Base-by-base conservation (phyloP, 352 stramenopile species). In the Thalassiosira mediterranea region DNA sequence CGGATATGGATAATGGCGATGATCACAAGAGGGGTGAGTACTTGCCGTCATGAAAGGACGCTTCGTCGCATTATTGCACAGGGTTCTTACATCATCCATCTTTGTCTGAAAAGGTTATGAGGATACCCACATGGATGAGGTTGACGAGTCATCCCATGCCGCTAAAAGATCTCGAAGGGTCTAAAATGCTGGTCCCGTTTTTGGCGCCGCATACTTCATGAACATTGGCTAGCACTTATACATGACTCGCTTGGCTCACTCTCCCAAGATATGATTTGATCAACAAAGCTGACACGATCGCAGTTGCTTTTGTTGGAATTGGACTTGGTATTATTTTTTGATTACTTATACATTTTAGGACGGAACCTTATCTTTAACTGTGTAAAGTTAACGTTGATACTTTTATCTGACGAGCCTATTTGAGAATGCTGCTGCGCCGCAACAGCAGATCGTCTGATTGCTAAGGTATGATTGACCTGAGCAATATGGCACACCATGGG, bases 21-120 rank as follows among this genome's bases (percentile, higher is more conserved):
- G 48, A 65, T 49, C 59, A 72, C 42, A 83, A 83, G 46, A 79
- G 75, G 56, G 49, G 75, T 83, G 49, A 76, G 65, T 59, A 65
- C 47, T 61, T 44, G 3, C 8, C 8, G 53, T 65, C 1, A 23
- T 44, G 21, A 11, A n/a, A n/a, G n/a, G n/a, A n/a, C n/a, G n/a
- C 13, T 34, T 29, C 34, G 0, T 11, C 37, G 13, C 37, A 31
- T 53, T 40, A 10, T 19, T 56, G 29, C 7, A 3, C 25, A 37
- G n/a, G n/a, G n/a, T n/a, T 70, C 57, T 44, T 19, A 53, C 17
- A 19, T 42, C 34, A 40, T 49, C 37, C 47, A 17, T 58, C 11
- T 59, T 46, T 2, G 44, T 47, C 23, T 49, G 19, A 48, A 0
- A 47, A 79, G 70, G 61, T 29, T 61, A 67, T 38, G 61, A 76